These are phyloP conservation scores for Cercospora citrullina DNA, from an alignment of 2,329 filamentous ascomycete genomes.

Conservation along the genomic window DNA sequence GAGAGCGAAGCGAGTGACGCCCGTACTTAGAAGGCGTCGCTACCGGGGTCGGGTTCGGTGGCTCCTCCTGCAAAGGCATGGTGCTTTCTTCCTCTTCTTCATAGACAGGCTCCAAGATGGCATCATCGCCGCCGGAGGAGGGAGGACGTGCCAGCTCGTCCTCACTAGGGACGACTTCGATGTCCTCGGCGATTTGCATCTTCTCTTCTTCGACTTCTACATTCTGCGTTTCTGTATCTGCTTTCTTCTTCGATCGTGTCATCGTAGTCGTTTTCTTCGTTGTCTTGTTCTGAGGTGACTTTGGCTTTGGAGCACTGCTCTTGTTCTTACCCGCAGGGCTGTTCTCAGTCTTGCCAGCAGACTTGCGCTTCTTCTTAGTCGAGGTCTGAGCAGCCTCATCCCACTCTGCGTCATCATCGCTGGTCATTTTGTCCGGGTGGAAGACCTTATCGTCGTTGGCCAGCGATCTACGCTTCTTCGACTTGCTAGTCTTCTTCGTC, in stretches of 20 bases:
- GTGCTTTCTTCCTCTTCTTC: conserved; percentile 38
- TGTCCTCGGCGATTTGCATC: conserved; percentile 15
- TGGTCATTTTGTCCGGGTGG: conserved; percentile 6
- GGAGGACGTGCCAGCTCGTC: conserved; percentile 26
- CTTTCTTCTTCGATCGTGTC: conserved; percentile 18
- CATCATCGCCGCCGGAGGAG: conserved; percentile 29
- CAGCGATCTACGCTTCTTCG: conserved; percentile 19
- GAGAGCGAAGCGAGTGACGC: conserved; percentile 25
- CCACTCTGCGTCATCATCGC: conserved; percentile 32
- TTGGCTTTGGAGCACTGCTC: conserved; percentile 16
- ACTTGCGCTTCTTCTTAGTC: conserved; percentile 39
- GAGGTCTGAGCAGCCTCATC: conserved; percentile 27
- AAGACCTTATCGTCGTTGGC: conserved; percentile 20
- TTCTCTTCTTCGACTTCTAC: conserved; percentile 12
- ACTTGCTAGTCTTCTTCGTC: conserved; percentile 27
- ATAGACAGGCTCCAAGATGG: conserved; percentile 36
- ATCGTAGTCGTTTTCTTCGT: conserved; percentile 12
- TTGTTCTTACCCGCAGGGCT: conserved; percentile 16
- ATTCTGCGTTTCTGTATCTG: conserved; percentile 14
- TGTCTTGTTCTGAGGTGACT: conserved; percentile 22
- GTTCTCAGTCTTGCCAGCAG: conserved; percentile 24
- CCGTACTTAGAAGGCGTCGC: conserved; percentile 35
- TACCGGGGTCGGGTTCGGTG: conserved; percentile 33
- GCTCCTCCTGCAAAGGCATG: conserved; percentile 29
- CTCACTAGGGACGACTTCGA: conserved; percentile 30